Base-by-base conservation (phyloP, 1,284 basidiomycete species). In the Cryptococcus wingfieldii region DNA sequence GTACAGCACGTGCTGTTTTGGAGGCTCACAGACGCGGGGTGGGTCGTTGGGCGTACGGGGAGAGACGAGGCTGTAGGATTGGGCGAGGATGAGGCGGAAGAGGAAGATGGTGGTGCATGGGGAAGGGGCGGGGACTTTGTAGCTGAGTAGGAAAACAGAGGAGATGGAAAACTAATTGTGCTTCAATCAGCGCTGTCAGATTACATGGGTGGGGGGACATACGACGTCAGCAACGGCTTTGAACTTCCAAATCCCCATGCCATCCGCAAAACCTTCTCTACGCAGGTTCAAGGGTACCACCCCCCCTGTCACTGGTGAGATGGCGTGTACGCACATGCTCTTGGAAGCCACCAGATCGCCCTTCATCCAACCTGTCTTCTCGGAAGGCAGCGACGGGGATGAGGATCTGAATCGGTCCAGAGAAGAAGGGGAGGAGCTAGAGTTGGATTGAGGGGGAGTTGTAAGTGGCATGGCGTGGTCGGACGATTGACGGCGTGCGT, bases 71-170 rank as follows among this genome's bases (percentile, higher is more conserved):
- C 55, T 54, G 53, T 76, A 76, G 1, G 43, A 52, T 54, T 77
- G 76, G 1, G 65, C 50, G 7, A 77, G 55, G 14, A 75, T 49
- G 16, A 77, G 61, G 25, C 74, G 72, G 25, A 65, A 55, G 51
- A 74, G 68, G 62, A 76, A 77, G 59, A 77, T 70, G 18, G 74
- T 71, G n/a, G 60, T 60, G 19, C 38, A 41, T 0, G 70, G 66
- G 4, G 68, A 65, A 2, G 76, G 74, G 2, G 65, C 50, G 13
- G 70, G 72, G 2, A 67, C 53, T 25, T 54, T 57, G 43, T 76
- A 54, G 13, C 64, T 60, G 5, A 76, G 38, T 19, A 73, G 55
- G 47, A 73, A 56, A 47, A 71, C 71, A 19, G 67, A 60, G 1
- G 72, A 70, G 38, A 77, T 69, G 16, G 65, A 64, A 55, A 75